Conservation (phyloP, 163 green algal species). For the Volvox carteri region DNA sequence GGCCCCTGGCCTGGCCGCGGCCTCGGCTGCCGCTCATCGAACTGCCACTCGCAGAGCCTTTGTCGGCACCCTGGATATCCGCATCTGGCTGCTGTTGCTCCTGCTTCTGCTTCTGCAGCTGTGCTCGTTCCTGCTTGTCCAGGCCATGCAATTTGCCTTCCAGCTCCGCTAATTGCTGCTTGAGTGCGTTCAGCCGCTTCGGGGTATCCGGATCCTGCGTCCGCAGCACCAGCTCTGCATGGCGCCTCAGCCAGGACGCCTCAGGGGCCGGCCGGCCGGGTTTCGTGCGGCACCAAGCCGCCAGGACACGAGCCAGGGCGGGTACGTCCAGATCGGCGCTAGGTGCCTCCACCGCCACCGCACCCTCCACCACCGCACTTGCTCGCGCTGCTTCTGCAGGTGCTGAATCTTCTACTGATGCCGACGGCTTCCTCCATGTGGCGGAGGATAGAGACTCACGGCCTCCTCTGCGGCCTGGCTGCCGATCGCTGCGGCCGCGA, state of each 20-base stretch:
- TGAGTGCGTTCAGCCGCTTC: background rate
- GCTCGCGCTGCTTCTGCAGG: too few species aligned
- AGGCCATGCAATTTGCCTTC: too few species aligned
- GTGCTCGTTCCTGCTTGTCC: background rate
- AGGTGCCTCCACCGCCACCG: background rate
- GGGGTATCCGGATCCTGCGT: background rate
- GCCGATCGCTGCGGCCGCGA: too few species aligned
- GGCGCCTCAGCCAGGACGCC: background rate
- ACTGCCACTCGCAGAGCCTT: too few species aligned
- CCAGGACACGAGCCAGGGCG: slow-evolving; percentile 12
- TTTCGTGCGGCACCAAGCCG: background rate
- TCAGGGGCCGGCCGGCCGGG: background rate
- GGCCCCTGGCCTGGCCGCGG: background rate
- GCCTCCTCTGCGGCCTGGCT: too few species aligned
- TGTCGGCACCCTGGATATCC: too few species aligned
- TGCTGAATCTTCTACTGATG: too few species aligned
- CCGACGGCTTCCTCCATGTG: too few species aligned
- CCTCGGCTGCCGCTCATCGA: too few species aligned
- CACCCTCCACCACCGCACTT: too few species aligned
- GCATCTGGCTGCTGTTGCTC: background rate
- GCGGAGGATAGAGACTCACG: too few species aligned
- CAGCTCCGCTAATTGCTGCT: background rate
- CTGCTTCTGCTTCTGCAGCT: background rate
- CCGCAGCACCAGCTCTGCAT: background rate
- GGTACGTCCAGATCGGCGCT: background rate